Conservation (phyloP, 805 yeast genomes). For the Sugiyamaella marilandica region DNA sequence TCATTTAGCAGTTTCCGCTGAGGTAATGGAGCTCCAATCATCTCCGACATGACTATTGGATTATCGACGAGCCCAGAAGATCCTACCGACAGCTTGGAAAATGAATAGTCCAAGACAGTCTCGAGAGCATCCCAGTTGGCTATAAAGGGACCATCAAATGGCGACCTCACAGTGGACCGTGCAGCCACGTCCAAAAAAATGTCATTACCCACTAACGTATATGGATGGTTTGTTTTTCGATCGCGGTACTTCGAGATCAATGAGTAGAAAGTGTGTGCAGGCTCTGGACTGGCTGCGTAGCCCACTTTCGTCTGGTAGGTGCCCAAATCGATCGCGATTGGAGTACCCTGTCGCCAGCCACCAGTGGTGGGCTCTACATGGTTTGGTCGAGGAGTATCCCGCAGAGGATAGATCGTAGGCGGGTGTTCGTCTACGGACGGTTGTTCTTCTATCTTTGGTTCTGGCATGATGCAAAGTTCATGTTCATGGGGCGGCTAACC, state of each 20-base stretch:
- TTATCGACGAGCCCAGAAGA: constrained; percentile 55
- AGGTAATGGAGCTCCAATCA: constrained; percentile 60
- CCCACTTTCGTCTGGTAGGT: constrained; percentile 44
- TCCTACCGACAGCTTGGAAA: constrained; percentile 69
- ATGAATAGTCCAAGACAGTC: constrained; percentile 73
- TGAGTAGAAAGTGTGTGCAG: constrained; percentile 66
- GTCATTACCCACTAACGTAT: constrained; percentile 81
- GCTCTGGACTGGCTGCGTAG: constrained; percentile 24
- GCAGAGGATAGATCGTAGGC: constrained; percentile 21
- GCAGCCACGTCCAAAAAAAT: constrained; percentile 64
- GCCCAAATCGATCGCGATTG: constrained; percentile 90
- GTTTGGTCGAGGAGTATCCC: constrained; percentile 25
- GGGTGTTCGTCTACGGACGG: not conserved
- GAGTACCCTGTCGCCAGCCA: constrained; percentile 50
- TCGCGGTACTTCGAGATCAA: constrained; percentile 73
- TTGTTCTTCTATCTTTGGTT: not conserved
- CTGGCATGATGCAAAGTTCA: not conserved
- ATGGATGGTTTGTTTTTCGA: constrained; percentile 49
- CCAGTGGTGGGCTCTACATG: constrained; percentile 42
- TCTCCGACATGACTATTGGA: constrained; percentile 79
- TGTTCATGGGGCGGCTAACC: not conserved
- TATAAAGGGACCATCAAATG: constrained; percentile 81
- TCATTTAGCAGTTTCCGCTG: constrained; percentile 78
- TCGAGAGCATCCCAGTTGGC: constrained; percentile 94
- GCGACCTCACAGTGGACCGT: constrained; percentile 64